phyloP scores from a whole-genome alignment of 306 rosid species.

The Vicia villosa region DNA sequence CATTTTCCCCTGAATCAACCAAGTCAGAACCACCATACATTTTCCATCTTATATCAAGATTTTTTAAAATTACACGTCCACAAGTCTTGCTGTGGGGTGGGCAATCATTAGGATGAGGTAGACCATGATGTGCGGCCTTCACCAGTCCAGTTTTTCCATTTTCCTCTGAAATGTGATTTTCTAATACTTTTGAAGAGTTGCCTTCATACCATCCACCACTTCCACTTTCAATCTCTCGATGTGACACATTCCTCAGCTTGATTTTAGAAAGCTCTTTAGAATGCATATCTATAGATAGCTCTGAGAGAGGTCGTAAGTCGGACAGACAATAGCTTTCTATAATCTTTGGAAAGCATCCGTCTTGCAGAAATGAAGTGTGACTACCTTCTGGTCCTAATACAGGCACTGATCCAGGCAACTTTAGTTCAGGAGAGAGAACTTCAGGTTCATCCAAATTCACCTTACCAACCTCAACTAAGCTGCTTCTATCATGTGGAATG shows the following conservation, averaged over 20 bases:
- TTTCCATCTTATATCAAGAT: slow-evolving; percentile 82
- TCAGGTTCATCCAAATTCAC: slow-evolving; percentile 49
- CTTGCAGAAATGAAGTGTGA: slow-evolving; percentile 55
- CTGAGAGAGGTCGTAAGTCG: slow-evolving; percentile 57
- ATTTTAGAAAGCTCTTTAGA: slow-evolving; percentile 50
- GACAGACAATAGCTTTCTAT: slow-evolving; percentile 77
- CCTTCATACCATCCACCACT: slow-evolving; percentile 78
- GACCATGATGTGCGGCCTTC: slow-evolving; percentile 41
- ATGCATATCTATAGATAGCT: slow-evolving; percentile 54
- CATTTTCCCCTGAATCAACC: slow-evolving; percentile 48
- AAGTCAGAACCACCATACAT: slow-evolving; percentile 84
- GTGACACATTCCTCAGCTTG: slow-evolving; percentile 42
- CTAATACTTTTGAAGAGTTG: slow-evolving; percentile 56
- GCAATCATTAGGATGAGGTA: slow-evolving; percentile 46
- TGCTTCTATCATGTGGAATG: slow-evolving; percentile 53
- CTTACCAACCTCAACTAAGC: slow-evolving; percentile 46
- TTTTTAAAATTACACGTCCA: slow-evolving; percentile 71
- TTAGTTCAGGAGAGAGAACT: slow-evolving; percentile 42
- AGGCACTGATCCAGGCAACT: slow-evolving; percentile 51
- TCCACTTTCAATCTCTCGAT: slow-evolving; percentile 57
- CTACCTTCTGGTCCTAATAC: slow-evolving; percentile 51
- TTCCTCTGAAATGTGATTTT: slow-evolving; percentile 72
- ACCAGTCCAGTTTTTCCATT: slow-evolving; percentile 37
- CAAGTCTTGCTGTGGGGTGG: slow-evolving; percentile 42
- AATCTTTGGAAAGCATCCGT: slow-evolving; percentile 61